Percentiles rank a stretch among this genome's conserved stretches.
Evolutionary conservation across 2,329 filamentous ascomycete species (phyloP).

Genomic region (Fusarium acutatum): DNA sequence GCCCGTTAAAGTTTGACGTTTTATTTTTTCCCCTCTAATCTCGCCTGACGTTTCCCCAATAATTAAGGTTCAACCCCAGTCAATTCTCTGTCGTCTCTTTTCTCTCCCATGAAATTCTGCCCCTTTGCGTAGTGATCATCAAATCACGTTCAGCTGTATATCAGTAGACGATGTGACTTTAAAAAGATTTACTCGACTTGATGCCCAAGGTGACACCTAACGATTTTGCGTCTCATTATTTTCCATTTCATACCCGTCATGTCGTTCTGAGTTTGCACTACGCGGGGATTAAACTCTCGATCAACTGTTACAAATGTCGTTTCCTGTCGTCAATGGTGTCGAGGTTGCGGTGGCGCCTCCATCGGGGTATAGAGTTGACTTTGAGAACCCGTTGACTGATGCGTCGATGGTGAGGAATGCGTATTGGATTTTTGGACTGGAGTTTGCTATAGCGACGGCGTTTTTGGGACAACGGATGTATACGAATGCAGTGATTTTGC

Average conservation of each 20-base stretch:
- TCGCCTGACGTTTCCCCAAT: not conserved
- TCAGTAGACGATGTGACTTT: not conserved
- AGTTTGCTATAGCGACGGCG: constrained; percentile 2
- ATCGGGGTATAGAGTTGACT: not conserved
- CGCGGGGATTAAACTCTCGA: not conserved
- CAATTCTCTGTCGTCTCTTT: not conserved
- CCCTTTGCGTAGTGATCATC: not conserved
- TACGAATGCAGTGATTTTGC: constrained; percentile 2
- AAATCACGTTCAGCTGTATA: not conserved
- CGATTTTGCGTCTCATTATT: not conserved
- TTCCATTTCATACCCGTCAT: not conserved
- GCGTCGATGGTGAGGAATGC: constrained; percentile 9
- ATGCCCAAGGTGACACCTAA: not conserved
- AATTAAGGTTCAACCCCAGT: not conserved
- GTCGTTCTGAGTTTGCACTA: not conserved
- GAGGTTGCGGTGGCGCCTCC: constrained; percentile 8
- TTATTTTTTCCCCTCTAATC: not conserved
- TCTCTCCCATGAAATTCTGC: not conserved
- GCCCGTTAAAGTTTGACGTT: not conserved
- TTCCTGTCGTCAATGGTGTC: not conserved
- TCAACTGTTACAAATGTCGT: constrained; percentile 2
- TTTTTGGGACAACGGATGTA: constrained; percentile 14
- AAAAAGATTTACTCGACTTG: not conserved
- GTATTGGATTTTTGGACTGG: constrained; percentile 6
- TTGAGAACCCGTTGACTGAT: not conserved